Base-by-base conservation (phyloP, 1,139 yeast genomes). In the Protomyces inundatus region DNA sequence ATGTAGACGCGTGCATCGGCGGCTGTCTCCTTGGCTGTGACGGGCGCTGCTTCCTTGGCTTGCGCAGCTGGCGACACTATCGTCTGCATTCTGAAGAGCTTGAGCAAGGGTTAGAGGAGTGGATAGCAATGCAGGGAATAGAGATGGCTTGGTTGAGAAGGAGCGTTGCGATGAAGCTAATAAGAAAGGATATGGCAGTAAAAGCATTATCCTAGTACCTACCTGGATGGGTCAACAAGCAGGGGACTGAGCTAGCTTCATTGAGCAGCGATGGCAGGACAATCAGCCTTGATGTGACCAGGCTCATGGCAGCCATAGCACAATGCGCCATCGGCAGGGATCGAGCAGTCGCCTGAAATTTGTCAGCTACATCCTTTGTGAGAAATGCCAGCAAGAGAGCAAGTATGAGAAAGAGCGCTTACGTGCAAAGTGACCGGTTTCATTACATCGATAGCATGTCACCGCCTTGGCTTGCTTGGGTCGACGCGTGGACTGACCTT, bases 391-490 rank as follows among this genome's bases (percentile, higher is more conserved):
- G 32, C 86, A 89, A n/a, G n/a, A n/a, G n/a, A n/a, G n/a, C n/a
- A n/a, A n/a, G 23, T 1, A 23, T 23, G 23, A 23, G 23, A 23
- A 23, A 2, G 23, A 23, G 77, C 96, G 89, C 77, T 88, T 95
- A 78, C 90, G 86, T 68, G 96, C 96, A 78, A 85, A 87, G 77
- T 89, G 96, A 84, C 88, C 88, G 74, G 95, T 91, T 69, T 95
- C 61, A 7, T 34, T 34, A 16, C 54, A 50, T 35, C 30, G 16
- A 35, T 50, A 50, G 16, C 54, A 50, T 30, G 16, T 10, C 4
- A 42, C 48, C 48, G n/a, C 10, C 48, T 42, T 42, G 48, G 48
- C 48, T 16, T 42, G 30, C 48, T 9, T 14, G 4, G 10, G 35
- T 23, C 23, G 23, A 23, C 23, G 23, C 23, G 23, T 23, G 23